phyloP scores from a whole-genome alignment of 108 stramenopile species.

The Fragilaria radians region DNA sequence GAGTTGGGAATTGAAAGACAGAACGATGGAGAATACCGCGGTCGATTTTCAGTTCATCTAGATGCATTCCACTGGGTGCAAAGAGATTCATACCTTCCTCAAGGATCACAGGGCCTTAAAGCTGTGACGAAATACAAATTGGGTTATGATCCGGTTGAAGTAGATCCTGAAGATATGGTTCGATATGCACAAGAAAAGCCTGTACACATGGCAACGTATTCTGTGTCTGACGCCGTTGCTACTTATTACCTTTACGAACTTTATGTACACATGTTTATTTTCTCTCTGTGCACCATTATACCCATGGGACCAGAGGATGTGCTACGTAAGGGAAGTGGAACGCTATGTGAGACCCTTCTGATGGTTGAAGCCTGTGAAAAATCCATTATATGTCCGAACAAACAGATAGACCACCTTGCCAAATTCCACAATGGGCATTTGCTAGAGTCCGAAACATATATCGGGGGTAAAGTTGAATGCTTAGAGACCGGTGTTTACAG shows the following conservation, averaged over 20 bases:
- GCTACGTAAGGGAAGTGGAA: slow-evolving; percentile 92
- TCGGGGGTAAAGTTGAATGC: slow-evolving; percentile 99
- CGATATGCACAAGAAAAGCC: slow-evolving; percentile 88
- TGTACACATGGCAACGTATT: slow-evolving; percentile 96
- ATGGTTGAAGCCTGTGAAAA: slow-evolving; percentile 95
- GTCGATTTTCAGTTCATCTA: slow-evolving; percentile 84
- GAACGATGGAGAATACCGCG: slow-evolving; percentile 69
- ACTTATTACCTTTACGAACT: slow-evolving; percentile 97
- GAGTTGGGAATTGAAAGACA: slow-evolving; percentile 78
- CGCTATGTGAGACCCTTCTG: slow-evolving; percentile 94
- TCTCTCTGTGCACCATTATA: slow-evolving; percentile 97
- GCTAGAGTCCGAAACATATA: slow-evolving; percentile 97
- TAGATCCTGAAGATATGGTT: slow-evolving; percentile 99
- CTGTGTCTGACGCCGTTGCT: slow-evolving; percentile 98
- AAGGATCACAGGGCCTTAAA: slow-evolving; percentile 96
- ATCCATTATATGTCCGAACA: slow-evolving; percentile 96
- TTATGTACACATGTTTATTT: slow-evolving; percentile 98
- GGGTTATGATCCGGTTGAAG: slow-evolving; percentile 98
- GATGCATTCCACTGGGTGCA: slow-evolving; percentile 99
- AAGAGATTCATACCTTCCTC: slow-evolving; percentile 97
- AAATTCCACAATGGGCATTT: slow-evolving; percentile 93
- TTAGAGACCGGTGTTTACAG: slow-evolving; percentile 98
- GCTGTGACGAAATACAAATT: slow-evolving; percentile 98
- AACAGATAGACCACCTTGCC: slow-evolving; percentile 86
- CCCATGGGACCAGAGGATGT: slow-evolving; percentile 99